Evolutionary conservation across 441 rosid genomes (phyloP).

Genomic region (Adansonia grandidieri): DNA sequence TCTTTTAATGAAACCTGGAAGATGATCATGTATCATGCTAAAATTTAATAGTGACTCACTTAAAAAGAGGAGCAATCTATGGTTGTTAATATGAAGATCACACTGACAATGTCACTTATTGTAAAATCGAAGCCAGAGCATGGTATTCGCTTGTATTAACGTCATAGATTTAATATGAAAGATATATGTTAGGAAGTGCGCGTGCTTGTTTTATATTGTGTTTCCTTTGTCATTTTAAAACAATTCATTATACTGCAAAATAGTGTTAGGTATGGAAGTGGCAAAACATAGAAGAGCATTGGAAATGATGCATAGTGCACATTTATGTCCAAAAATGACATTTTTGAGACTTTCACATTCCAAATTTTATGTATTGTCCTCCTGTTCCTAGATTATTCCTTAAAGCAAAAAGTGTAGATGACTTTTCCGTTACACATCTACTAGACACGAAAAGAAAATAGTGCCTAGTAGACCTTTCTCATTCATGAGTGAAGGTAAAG

Average conservation of each 20-base stretch:
- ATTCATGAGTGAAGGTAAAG: constrained; percentile 9
- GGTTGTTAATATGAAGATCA: not conserved
- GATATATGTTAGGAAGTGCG: not conserved
- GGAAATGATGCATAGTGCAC: no score
- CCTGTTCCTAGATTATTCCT: not conserved
- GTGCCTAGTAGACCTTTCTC: constrained; percentile 1
- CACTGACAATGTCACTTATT: not conserved
- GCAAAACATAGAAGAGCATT: no score
- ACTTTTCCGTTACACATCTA: not conserved
- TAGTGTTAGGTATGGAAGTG: not conserved
- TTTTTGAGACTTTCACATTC: no score
- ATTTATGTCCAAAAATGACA: no score
- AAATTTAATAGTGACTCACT: not conserved
- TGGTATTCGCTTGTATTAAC: not conserved
- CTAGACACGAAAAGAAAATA: not conserved
- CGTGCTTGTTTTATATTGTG: not conserved
- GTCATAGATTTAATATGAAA: not conserved
- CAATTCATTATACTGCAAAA: not conserved
- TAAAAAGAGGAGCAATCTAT: not conserved
- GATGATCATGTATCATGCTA: not conserved
- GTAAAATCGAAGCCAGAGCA: not conserved
- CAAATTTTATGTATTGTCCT: no score
- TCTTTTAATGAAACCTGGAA: not conserved
- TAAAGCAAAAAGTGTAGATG: not conserved
- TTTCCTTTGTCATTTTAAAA: not conserved